A percentile compares a stretch with the other conserved stretches of the same genome.
Evolutionary conservation across 2,329 filamentous ascomycete species (phyloP).

Genomic region (Claviceps pazoutovae): DNA sequence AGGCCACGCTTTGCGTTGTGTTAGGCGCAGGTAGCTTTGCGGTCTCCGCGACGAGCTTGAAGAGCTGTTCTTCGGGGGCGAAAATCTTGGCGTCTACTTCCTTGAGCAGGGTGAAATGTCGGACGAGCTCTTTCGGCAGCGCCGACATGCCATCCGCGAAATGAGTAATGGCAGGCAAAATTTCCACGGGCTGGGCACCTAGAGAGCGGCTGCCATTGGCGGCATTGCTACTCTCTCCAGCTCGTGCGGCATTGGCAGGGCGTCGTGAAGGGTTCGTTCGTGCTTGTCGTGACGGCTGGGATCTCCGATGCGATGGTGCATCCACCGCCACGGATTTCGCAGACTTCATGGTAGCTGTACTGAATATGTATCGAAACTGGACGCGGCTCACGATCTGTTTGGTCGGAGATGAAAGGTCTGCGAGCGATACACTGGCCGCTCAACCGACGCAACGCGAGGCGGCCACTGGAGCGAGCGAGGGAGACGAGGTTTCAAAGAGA

Average conservation of each 20-base stretch:
- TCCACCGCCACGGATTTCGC: conserved; percentile 32
- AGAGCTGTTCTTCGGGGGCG: conserved; percentile 69
- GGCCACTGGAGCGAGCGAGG: neutral
- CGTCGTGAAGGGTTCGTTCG: conserved; percentile 49
- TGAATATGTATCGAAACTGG: neutral
- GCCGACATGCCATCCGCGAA: conserved; percentile 90
- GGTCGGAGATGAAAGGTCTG: neutral
- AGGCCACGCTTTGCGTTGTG: conserved; percentile 4
- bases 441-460: conserved; percentile 1
- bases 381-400: neutral
- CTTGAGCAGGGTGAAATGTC: conserved; percentile 89
- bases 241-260: conserved; percentile 32
- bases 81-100: conserved; percentile 97
- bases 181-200: conserved; percentile 48
- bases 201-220: conserved; percentile 27
- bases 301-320: conserved; percentile 38
- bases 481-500: neutral
- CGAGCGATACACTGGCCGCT: neutral
- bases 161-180: conserved; percentile 52
- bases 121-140: conserved; percentile 84
- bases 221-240: conserved; percentile 29
- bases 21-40: conserved; percentile 25
- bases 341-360: conserved; percentile 35
- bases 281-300: conserved; percentile 51
- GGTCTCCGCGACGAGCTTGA: conserved; percentile 57